Conservation (phyloP, 1,284 basidiomycete genomes). For the Rhodotorula glutinis region DNA sequence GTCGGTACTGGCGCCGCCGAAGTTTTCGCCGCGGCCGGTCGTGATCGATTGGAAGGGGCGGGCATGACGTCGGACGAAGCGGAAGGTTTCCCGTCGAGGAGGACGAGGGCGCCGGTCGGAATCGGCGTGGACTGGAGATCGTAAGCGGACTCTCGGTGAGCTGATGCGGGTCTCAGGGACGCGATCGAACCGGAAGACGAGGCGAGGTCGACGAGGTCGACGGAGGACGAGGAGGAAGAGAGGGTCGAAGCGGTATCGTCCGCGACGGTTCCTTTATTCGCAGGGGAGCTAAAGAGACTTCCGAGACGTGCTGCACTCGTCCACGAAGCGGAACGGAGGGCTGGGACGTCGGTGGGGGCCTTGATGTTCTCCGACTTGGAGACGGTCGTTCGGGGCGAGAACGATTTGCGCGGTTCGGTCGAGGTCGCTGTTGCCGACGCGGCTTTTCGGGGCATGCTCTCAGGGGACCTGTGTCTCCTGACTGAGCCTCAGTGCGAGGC, state of each 20-base stretch:
- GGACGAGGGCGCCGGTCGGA: neutral
- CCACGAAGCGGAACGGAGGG: neutral
- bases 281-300: neutral
- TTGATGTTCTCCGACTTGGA: neutral
- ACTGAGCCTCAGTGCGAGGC: too few relatives aligned
- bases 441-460: too few relatives aligned
- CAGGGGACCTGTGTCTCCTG: neutral
- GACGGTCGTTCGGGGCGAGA: neutral
- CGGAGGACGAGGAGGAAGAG: neutral
- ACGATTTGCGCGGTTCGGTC: too few relatives aligned
- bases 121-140: neutral
- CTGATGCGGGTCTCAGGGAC: too few relatives aligned
- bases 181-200: slow-evolving; percentile 3
- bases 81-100: neutral
- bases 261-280: neutral
- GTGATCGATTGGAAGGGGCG: neutral
- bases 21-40: too few relatives aligned
- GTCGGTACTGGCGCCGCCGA: too few relatives aligned
- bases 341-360: neutral
- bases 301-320: neutral
- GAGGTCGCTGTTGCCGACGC: too few relatives aligned
- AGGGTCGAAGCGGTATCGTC: neutral
- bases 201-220: neutral
- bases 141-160: neutral
- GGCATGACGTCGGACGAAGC: neutral